These are phyloP conservation scores for Aspergillus candidus DNA, from an alignment of 2,329 filamentous ascomycete species.

Conservation along the genomic window DNA sequence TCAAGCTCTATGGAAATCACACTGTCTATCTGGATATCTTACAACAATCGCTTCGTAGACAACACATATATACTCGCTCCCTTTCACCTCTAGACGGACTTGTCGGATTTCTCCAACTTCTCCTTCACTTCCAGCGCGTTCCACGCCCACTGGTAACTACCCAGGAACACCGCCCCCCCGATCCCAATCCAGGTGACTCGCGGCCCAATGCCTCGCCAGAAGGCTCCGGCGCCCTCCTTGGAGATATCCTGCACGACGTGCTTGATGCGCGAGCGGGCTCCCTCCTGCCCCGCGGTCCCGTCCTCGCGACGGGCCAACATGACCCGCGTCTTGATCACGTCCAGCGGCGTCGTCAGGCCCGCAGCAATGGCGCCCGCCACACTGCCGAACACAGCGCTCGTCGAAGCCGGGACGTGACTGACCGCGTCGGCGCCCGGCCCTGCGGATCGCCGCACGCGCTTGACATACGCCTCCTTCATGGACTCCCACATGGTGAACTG, in stretches of 20 bases:
- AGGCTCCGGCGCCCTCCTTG: slow-evolving; percentile 41
- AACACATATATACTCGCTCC: too few relatives aligned
- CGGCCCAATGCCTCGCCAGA: slow-evolving; percentile 59
- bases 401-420: slow-evolving; percentile 58
- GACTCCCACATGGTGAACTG: slow-evolving; percentile 97
- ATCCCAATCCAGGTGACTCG: slow-evolving; percentile 91
- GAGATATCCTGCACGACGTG: slow-evolving; percentile 60
- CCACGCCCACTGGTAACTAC: slow-evolving; percentile 83
- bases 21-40: too few relatives aligned
- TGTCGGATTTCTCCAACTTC: slow-evolving; percentile 8
- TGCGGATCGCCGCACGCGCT: slow-evolving; percentile 20
- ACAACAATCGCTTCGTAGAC: too few relatives aligned
- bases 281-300: slow-evolving; percentile 39
- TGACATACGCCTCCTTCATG: slow-evolving; percentile 59
- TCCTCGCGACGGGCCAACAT: slow-evolving; percentile 74
- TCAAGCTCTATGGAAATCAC: too few relatives aligned
- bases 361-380: slow-evolving; percentile 79
- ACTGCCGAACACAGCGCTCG: slow-evolving; percentile 81
- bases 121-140: slow-evolving; percentile 58
- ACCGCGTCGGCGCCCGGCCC: slow-evolving; percentile 10
- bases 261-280: slow-evolving; percentile 26
- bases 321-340: slow-evolving; percentile 93
- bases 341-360: slow-evolving; percentile 81
- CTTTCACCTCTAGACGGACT: not conserved
- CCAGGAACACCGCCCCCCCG: slow-evolving; percentile 89